These are phyloP conservation scores for Starmera pachycereana DNA, from an alignment of 805 yeast genomes.

Conservation along the genomic window DNA sequence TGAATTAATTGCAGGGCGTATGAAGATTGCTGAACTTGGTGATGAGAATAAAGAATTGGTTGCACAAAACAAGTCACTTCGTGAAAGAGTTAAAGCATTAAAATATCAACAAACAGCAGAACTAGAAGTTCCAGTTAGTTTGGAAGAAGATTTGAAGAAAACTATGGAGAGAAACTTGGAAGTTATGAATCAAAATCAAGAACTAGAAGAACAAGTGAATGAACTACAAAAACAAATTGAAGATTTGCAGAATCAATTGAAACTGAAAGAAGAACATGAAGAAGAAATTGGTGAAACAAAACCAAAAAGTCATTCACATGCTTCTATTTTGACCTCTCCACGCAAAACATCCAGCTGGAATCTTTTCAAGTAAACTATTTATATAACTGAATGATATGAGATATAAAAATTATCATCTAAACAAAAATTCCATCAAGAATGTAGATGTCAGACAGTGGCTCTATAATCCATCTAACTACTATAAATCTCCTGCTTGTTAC, in stretches of 20 bases:
- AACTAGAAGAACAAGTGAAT: slow-evolving; percentile 42
- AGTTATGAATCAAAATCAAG: slow-evolving; percentile 54
- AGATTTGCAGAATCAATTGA: slow-evolving; percentile 19
- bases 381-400: too few species aligned
- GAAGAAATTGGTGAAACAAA: not conserved
- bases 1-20: slow-evolving; percentile 72
- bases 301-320: not conserved
- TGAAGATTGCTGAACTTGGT: slow-evolving; percentile 59
- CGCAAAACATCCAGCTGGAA: slow-evolving; percentile 17
- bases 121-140: slow-evolving; percentile 25
- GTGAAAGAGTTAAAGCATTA: slow-evolving; percentile 22
- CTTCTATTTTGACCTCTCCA: not conserved
- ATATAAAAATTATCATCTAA: not conserved
- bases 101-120: slow-evolving; percentile 22
- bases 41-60: slow-evolving; percentile 64
- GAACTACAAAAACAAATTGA: slow-evolving; percentile 32
- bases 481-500: not conserved
- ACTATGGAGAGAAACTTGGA: slow-evolving; percentile 53
- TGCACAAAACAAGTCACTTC: slow-evolving; percentile 35
- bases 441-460: too few species aligned
- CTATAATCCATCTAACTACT: too few species aligned
- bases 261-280: not conserved
- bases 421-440: too few species aligned
- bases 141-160: slow-evolving; percentile 42
- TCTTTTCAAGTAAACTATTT: slow-evolving; percentile 7